Evolutionary conservation across 352 stramenopile species (phyloP), one percentile per base, ranked within the genome.

Genomic region (Pythium coloratum): DNA sequence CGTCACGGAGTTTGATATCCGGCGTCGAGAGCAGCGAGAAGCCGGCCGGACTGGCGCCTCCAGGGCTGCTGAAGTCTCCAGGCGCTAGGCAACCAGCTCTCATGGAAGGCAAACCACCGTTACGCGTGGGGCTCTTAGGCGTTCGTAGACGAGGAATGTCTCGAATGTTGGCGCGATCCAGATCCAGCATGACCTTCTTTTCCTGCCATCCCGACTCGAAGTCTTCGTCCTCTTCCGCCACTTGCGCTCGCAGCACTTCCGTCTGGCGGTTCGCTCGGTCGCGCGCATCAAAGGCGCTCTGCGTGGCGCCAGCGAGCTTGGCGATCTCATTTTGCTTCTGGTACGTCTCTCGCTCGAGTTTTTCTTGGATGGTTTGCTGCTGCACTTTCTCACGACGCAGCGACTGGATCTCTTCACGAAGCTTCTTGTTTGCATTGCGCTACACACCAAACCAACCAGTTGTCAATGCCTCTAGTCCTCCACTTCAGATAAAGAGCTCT

Each of bases 141-240:
- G 82, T 90, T 20, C 82, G 76, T 42, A 86, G 53, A 5, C 84
- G 67, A 20, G 92, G 80, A 33, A 92, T 85, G 44, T 96, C 88
- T 16, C 87, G 81, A 26, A 94, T 88, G 34, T 81, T 80, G n/a
- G 76, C 76, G 3, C 89, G 82, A 57, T 97, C 90, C 49, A 95
- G 62, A 47, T 96, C 88, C 30, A 98, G 86, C 24, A 95, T 68
- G 42, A 81, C 75, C n/a, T 84, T 88, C 26, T 92, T 88, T 53
- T 96, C 88, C 47, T 82, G 59, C 90, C 88, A 98, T 9, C 92
- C 89, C 5, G 71, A 65, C 62, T 97, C 88, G 58, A 97, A 98
- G 20, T 88, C 81, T 28, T 81, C 80, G 50, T 79, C 78, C 34
- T 98, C 92, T 42, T 96, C 89, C 0, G 81, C 59, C 4, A 92